Evolutionary conservation across 1,139 yeast species (phyloP).

Genomic region (Blastobotrys capitulatus): DNA sequence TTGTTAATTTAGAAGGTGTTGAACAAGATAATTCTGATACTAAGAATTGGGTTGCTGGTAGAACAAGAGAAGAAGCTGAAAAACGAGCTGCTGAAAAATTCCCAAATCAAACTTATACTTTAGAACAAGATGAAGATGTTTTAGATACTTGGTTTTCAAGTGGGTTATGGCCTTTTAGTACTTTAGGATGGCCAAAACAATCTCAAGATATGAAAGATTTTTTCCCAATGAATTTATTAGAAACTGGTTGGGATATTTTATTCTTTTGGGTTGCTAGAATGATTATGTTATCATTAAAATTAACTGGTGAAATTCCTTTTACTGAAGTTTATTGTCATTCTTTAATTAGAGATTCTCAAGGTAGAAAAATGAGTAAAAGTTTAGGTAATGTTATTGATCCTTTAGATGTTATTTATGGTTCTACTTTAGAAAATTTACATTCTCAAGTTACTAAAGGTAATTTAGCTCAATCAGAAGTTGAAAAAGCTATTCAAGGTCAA

Average conservation of each 20-base stretch:
- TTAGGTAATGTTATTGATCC: slow-evolving; percentile 97
- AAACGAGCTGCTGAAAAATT: slow-evolving; percentile 72
- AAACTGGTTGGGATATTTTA: slow-evolving; percentile 98
- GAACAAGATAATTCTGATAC: slow-evolving; percentile 56
- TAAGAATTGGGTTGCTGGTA: slow-evolving; percentile 87
- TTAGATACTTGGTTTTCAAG: slow-evolving; percentile 98
- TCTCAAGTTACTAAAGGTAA: slow-evolving; percentile 75
- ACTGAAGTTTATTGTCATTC: slow-evolving; percentile 98
- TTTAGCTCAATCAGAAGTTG: slow-evolving; percentile 83
- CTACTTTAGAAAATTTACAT: slow-evolving; percentile 71
- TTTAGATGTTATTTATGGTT: slow-evolving; percentile 86
- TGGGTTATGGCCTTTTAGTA: slow-evolving; percentile 96
- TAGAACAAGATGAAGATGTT: slow-evolving; percentile 96
- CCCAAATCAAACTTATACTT: slow-evolving; percentile 61
- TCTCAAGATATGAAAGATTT: slow-evolving; percentile 70
- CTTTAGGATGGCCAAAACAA: slow-evolving; percentile 89
- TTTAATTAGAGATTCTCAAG: slow-evolving; percentile 97
- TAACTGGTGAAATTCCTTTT: slow-evolving; percentile 90
- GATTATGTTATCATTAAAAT: slow-evolving; percentile 85
- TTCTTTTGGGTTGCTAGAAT: slow-evolving; percentile 99
- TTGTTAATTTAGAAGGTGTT: slow-evolving; percentile 72
- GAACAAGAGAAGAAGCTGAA: slow-evolving; percentile 74
- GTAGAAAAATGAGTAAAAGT: slow-evolving; percentile 97
- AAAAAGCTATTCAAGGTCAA: slow-evolving; percentile 86
- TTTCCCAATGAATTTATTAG: slow-evolving; percentile 89